These are phyloP conservation scores for Ascodesmis nigricans DNA, from an alignment of 495 filamentous ascomycete species.

Conservation along the genomic window DNA sequence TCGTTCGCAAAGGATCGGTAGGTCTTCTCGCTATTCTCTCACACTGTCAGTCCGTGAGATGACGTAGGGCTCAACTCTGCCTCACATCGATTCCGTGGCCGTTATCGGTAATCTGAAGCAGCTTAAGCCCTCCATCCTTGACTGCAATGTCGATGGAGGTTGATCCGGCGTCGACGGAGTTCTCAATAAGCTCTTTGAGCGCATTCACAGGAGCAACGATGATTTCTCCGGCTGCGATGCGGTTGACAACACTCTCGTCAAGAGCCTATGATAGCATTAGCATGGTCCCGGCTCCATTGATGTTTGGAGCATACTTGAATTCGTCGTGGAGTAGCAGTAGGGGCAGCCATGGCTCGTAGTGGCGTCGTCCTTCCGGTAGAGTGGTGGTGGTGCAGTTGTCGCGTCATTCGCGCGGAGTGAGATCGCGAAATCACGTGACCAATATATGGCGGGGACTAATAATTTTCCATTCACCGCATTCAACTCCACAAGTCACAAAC, in stretches of 20 bases:
- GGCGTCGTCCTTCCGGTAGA: no score
- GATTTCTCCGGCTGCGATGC: conserved; percentile 98
- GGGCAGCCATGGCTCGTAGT: neutral
- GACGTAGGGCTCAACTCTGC: conserved; percentile 1
- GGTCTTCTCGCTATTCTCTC: conserved; percentile 57
- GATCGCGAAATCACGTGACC: no score
- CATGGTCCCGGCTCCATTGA: no score
- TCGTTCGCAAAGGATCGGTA: conserved; percentile 83
- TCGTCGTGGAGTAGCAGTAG: neutral
- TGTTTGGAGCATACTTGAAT: no score
- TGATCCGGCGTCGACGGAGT: conserved; percentile 88
- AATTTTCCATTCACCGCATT: conserved; percentile 7
- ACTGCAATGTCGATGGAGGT: conserved; percentile 78
- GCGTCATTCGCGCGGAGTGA: neutral
- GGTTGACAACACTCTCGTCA: conserved; percentile 91
- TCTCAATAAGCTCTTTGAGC: conserved; percentile 92
- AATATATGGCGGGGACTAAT: no score
- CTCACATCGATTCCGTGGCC: conserved; percentile 81
- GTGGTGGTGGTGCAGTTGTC: neutral
- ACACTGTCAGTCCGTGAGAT: conserved; percentile 7
- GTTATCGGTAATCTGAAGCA: conserved; percentile 95
- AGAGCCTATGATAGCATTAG: conserved; percentile 65
- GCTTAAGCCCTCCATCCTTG: conserved; percentile 90
- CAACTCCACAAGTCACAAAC: conserved; percentile 3
- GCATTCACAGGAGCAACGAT: conserved; percentile 96